phyloP scores from a whole-genome alignment of 805 yeast species.

The Yamadazyma tumulicola region DNA sequence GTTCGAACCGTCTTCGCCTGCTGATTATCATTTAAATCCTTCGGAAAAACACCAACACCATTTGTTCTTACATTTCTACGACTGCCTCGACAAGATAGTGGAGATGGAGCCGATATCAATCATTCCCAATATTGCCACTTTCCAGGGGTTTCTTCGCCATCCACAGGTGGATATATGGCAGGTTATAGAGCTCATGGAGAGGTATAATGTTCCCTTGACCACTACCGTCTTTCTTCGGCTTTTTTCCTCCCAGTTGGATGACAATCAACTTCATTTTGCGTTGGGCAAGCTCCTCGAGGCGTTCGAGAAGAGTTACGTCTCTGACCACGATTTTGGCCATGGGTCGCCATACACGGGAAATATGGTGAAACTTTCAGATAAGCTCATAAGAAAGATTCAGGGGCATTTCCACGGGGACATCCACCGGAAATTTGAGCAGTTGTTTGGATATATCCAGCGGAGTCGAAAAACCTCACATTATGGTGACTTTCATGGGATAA shows the following conservation, averaged over 20 bases:
- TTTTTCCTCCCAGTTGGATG: conserved; percentile 11
- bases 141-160: too few relatives aligned
- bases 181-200: conserved; percentile 12
- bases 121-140: conserved; percentile 18
- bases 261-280: conserved; percentile 11
- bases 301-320: conserved; percentile 11
- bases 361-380: conserved; percentile 21
- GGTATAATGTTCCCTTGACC: conserved; percentile 28
- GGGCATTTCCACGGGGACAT: too few relatives aligned
- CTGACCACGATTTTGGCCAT: conserved; percentile 11
- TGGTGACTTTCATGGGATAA: too few relatives aligned
- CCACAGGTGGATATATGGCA: too few relatives aligned
- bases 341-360: too few relatives aligned
- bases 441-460: too few relatives aligned
- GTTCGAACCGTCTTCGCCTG: conserved; percentile 1
- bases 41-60: conserved; percentile 4
- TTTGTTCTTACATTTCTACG: conserved; percentile 7
- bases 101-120: conserved; percentile 3
- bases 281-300: conserved; percentile 13
- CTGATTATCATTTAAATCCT: conserved; percentile 5
- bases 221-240: conserved; percentile 24
- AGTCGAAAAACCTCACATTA: too few relatives aligned
- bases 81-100: conserved; percentile 4
- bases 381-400: conserved; percentile 13
- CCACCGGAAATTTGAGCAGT: too few relatives aligned